Evolutionary conservation across 2,329 filamentous ascomycete species (phyloP).

Genomic region (Teratosphaeria viscida): DNA sequence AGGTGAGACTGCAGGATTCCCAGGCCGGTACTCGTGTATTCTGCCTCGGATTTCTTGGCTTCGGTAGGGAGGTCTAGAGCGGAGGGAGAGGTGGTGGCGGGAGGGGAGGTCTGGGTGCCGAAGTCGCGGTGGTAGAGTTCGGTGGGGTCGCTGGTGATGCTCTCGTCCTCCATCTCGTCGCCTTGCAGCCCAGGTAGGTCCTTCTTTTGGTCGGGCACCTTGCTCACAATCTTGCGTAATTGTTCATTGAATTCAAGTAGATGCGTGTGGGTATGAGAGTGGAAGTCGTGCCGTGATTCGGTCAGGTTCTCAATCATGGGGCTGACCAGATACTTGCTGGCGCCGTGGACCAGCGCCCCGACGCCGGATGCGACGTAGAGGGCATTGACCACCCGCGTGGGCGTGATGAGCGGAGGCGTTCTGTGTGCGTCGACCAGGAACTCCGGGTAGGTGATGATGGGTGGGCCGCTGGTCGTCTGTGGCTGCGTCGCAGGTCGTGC

Average conservation of each 20-base stretch:
- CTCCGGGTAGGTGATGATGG: conserved; percentile 58
- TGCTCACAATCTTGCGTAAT: conserved; percentile 29
- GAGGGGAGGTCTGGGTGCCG: conserved; percentile 62
- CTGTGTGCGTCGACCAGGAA: conserved; percentile 50
- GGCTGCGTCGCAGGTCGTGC: conserved; percentile 14
- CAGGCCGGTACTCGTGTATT: conserved; percentile 24
- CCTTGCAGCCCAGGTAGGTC: background rate
- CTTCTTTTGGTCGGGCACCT: conserved; percentile 13
- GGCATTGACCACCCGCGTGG: conserved; percentile 45
- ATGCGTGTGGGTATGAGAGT: conserved; percentile 40
- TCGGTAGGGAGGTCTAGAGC: background rate
- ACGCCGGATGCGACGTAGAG: conserved; percentile 47
- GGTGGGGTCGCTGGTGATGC: conserved; percentile 51
- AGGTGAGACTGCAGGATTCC: conserved; percentile 41
- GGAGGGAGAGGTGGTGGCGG: conserved; percentile 33
- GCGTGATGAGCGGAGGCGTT: conserved; percentile 49
- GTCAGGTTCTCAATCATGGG: conserved; percentile 49
- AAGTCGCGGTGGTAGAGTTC: conserved; percentile 76
- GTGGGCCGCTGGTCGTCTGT: conserved; percentile 37
- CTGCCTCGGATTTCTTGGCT: conserved; percentile 13
- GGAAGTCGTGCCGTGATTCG: conserved; percentile 48
- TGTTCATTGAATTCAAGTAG: conserved; percentile 47
- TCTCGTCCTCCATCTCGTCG: conserved; percentile 32
- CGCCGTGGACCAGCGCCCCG: conserved; percentile 54
- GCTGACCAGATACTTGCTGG: conserved; percentile 56